These are phyloP conservation scores for Fusarium sambucinum DNA, from an alignment of 2,329 filamentous ascomycete genomes.

Conservation along the genomic window DNA sequence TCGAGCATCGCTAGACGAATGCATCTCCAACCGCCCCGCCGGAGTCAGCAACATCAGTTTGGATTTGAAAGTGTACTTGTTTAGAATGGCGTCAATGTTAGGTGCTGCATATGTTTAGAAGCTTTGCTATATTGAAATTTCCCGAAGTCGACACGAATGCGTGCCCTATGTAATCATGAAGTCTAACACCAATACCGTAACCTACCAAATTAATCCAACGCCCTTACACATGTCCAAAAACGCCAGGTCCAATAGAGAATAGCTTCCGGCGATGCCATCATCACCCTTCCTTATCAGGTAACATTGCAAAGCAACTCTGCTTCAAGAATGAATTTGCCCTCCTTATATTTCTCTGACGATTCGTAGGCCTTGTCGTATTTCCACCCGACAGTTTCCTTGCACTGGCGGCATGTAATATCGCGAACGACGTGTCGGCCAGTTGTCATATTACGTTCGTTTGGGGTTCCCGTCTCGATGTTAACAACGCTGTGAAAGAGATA, in stretches of 20 bases:
- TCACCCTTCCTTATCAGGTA: constrained; percentile 54
- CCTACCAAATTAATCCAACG: constrained; percentile 13
- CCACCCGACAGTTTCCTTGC: constrained; percentile 94
- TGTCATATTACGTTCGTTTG: constrained; percentile 97
- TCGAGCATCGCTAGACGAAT: constrained; percentile 70
- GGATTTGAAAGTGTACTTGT: constrained; percentile 3
- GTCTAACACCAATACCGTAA: constrained; percentile 21
- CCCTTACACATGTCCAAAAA: constrained; percentile 27
- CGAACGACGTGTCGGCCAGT: constrained; percentile 94
- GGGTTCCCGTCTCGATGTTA: constrained; percentile 85
- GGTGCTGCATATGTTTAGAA: constrained; percentile 11
- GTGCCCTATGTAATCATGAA: constrained; percentile 22
- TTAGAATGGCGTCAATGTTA: constrained; percentile 19
- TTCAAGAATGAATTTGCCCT: constrained; percentile 97
- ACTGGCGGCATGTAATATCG: constrained; percentile 91
- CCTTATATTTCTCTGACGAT: constrained; percentile 94
- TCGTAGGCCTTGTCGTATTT: constrained; percentile 99
- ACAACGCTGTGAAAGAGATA: constrained; percentile 96
- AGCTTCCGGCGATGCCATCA: constrained; percentile 1
- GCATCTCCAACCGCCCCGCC: background rate
- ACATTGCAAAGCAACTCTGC: constrained; percentile 89
- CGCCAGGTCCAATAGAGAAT: constrained; percentile 21
- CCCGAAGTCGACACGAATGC: constrained; percentile 10
- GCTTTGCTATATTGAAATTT: constrained; percentile 12
- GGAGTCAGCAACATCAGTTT: background rate